Evolutionary conservation across 768 basidiomycete species (phyloP), one percentile per base, ranked within the genome.

Genomic region (Tulasnella sp.): DNA sequence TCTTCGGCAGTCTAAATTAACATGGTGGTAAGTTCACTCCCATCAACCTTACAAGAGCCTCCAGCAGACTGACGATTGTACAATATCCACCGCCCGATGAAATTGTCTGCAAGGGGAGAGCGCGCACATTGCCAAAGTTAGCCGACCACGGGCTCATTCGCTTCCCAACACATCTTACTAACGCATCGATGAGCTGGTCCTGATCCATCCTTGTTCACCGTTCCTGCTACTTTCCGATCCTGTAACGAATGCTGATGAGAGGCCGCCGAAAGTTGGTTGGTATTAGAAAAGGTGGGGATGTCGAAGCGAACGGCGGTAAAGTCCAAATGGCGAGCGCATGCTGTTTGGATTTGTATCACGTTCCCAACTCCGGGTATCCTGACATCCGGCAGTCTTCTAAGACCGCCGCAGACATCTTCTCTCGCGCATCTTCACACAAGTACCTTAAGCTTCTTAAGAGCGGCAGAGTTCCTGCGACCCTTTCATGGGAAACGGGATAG

Each of bases 71-170:
- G 34, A 86, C 84, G 84, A 87, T 84, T 98, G 97, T 5, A 98
- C 92, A 78, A 98, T 97, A 85, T 97, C 93, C 14, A 98, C 96
- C 4, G 97, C 96, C 39, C 96, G 90, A 87, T 95, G 91, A 85
- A 98, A 98, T 85, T 97, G 95, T 1, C 86, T 87, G 78, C 1
- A 34, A 62, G 71, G 16, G 19, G 31, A 76, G 7, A 42, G 40
- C 7, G 24, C 40, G 46, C 27, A 39, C 27, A 75, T 31, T 31
- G 38, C 16, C 56, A 36, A 68, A 77, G 44, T 36, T 74, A 71
- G 36, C 1, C n/a, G 39, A 38, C 68, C 34, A 74, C n/a, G 6
- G 36, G n/a, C 27, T 39, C 21, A 39, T 44, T 31, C 10, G 73
- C 36, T 10, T 39, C 36, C 48, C n/a, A 27, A 74, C 39, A 44